Percentiles rank a stretch among this genome's conserved stretches.
Evolutionary conservation across 2,329 filamentous ascomycete genomes (phyloP).

Genomic region (Fusarium penzigii): DNA sequence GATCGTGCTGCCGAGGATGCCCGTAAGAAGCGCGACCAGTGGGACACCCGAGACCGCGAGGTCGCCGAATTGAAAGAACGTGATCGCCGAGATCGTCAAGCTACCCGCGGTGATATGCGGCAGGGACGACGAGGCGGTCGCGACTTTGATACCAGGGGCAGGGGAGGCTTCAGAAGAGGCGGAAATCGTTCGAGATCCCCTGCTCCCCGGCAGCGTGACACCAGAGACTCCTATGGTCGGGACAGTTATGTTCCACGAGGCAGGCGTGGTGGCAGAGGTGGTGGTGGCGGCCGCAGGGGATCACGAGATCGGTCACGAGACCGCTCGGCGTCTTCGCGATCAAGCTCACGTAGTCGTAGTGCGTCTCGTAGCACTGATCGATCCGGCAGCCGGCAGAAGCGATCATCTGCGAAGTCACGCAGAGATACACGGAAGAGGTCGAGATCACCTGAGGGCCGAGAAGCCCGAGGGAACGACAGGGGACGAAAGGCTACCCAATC

Average conservation of each 20-base stretch:
- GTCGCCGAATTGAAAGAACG: slow-evolving; percentile 67
- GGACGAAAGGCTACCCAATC: slow-evolving; percentile 30
- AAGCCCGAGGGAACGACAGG: slow-evolving; percentile 22
- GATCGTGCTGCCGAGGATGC: slow-evolving; percentile 79
- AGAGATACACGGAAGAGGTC: slow-evolving; percentile 41
- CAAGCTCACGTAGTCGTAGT: slow-evolving; percentile 37
- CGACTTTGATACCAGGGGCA: slow-evolving; percentile 45
- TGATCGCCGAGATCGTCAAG: slow-evolving; percentile 57
- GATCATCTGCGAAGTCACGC: slow-evolving; percentile 35
- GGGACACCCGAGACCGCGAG: slow-evolving; percentile 71
- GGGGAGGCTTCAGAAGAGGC: slow-evolving; percentile 47
- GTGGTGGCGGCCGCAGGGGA: slow-evolving; percentile 40
- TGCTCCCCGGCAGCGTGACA: slow-evolving; percentile 43
- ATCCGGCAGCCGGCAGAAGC: slow-evolving; percentile 36
- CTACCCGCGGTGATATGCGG: slow-evolving; percentile 55
- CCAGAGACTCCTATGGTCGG: slow-evolving; percentile 46
- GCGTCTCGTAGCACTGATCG: slow-evolving; percentile 33
- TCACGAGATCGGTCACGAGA: slow-evolving; percentile 38
- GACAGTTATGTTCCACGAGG: slow-evolving; percentile 57
- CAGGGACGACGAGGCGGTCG: slow-evolving; percentile 55
- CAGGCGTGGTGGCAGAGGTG: slow-evolving; percentile 40
- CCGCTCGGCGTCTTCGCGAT: slow-evolving; percentile 31
- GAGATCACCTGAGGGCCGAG: slow-evolving; percentile 36
- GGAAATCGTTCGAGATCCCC: slow-evolving; percentile 51
- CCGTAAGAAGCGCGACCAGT: slow-evolving; percentile 69